phyloP scores from a whole-genome alignment of 495 filamentous ascomycete species.

The Staphylotrichum tortipilum region DNA sequence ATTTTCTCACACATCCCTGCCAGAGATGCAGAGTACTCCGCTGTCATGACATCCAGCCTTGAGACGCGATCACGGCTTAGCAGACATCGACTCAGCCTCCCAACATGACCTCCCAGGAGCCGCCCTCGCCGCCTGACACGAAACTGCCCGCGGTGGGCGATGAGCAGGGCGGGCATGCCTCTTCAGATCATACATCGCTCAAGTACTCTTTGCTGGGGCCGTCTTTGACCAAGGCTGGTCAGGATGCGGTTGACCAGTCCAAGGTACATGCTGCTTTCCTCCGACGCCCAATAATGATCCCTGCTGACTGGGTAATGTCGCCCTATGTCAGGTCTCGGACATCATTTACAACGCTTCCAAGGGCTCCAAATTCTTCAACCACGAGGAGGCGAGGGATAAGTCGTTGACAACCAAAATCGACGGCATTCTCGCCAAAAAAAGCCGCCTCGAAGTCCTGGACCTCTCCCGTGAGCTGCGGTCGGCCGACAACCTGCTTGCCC shows the following conservation, averaged over 20 bases:
- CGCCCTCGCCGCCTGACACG: not conserved
- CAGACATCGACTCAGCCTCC: no score
- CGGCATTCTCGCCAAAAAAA: conserved; percentile 66
- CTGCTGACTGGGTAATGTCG: not conserved
- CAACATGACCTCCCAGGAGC: not conserved
- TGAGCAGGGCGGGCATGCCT: not conserved
- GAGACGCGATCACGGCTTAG: not conserved
- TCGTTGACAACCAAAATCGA: conserved; percentile 81
- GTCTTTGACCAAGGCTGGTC: conserved; percentile 87
- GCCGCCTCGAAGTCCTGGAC: conserved; percentile 67
- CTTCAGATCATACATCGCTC: conserved; percentile 34
- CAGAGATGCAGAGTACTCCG: not conserved
- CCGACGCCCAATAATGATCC: no score
- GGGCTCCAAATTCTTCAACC: conserved; percentile 93
- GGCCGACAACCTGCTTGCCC: conserved; percentile 73
- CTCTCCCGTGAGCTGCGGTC: conserved; percentile 60
- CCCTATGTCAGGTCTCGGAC: conserved; percentile 61
- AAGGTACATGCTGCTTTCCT: conserved; percentile 44
- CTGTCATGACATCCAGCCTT: not conserved
- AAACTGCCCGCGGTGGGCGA: not conserved
- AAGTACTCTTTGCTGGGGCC: conserved; percentile 75
- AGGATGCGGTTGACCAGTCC: conserved; percentile 86
- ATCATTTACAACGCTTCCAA: conserved; percentile 96
- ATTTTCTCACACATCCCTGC: not conserved
- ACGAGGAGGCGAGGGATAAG: conserved; percentile 76